Conservation (phyloP, 306 rosid species). For the Cucurbita pepo region DNA sequence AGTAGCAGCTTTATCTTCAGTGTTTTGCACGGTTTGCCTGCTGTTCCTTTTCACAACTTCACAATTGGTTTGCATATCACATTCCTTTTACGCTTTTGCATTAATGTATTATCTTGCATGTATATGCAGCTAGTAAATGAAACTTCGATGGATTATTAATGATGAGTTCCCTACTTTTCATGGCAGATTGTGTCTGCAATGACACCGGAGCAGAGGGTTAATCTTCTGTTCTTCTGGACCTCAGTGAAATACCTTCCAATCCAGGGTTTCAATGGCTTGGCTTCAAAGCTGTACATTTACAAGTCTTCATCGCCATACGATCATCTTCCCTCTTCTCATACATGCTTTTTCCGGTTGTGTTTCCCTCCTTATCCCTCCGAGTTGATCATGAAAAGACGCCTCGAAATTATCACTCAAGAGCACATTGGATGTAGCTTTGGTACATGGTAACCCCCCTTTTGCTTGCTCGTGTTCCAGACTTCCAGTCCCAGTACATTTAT, state of each 20-base stretch:
- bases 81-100: neutral
- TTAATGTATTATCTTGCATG: neutral
- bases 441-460: slow-evolving; percentile 25
- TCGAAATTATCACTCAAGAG: slow-evolving; percentile 64
- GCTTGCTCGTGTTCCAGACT: neutral
- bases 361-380: slow-evolving; percentile 58
- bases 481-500: neutral
- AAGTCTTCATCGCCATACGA: slow-evolving; percentile 26
- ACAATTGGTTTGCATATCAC: neutral
- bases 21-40: neutral
- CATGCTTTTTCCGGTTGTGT: slow-evolving; percentile 61
- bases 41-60: neutral
- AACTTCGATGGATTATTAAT: neutral
- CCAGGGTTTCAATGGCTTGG: slow-evolving; percentile 71
- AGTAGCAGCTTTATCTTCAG: neutral
- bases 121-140: neutral
- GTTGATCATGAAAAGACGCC: slow-evolving; percentile 40
- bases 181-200: slow-evolving; percentile 57
- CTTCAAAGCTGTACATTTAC: slow-evolving; percentile 50
- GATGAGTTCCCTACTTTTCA: neutral
- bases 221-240: slow-evolving; percentile 84
- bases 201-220: slow-evolving; percentile 59
- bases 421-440: slow-evolving; percentile 79
- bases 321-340: slow-evolving; percentile 74
- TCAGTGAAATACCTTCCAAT: slow-evolving; percentile 79